Conservation (phyloP, 2,329 filamentous ascomycete species). For the Ilyonectria sp. region DNA sequence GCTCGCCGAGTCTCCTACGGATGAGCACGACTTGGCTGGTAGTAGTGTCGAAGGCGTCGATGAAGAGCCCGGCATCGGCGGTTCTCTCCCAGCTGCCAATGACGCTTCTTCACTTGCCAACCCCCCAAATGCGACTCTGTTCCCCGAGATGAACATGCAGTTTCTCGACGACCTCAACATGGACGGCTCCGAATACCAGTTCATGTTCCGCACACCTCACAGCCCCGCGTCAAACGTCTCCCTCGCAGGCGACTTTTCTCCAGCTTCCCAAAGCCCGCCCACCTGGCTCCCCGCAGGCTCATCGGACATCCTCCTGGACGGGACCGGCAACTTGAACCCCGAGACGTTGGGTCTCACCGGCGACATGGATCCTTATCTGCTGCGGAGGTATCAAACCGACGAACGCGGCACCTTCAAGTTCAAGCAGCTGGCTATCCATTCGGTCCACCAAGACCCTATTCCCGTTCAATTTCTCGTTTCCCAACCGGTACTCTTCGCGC, state of each 20-base stretch:
- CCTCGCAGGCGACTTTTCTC: not conserved
- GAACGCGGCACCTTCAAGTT: conserved; percentile 36
- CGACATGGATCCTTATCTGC: conserved; percentile 30
- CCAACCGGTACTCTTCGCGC: conserved; percentile 30
- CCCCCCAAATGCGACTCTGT: not conserved
- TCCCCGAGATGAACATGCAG: conserved; percentile 27
- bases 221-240: conserved; percentile 14
- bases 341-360: conserved; percentile 28
- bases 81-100: not conserved
- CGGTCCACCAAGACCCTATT: conserved; percentile 23
- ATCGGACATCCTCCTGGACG: conserved; percentile 15
- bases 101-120: not conserved
- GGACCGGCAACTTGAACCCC: conserved; percentile 5
- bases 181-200: conserved; percentile 27
- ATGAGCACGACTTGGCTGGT: not conserved
- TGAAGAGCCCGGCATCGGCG: not conserved
- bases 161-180: conserved; percentile 28
- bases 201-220: conserved; percentile 29
- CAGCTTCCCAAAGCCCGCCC: not conserved
- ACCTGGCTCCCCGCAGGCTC: not conserved
- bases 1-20: not conserved
- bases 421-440: conserved; percentile 42
- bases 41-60: not conserved
- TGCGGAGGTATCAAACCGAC: conserved; percentile 28
- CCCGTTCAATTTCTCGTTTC: conserved; percentile 38